Evolutionary conservation across 805 yeast species (phyloP).

Genomic region (Candida endomychidarum): DNA sequence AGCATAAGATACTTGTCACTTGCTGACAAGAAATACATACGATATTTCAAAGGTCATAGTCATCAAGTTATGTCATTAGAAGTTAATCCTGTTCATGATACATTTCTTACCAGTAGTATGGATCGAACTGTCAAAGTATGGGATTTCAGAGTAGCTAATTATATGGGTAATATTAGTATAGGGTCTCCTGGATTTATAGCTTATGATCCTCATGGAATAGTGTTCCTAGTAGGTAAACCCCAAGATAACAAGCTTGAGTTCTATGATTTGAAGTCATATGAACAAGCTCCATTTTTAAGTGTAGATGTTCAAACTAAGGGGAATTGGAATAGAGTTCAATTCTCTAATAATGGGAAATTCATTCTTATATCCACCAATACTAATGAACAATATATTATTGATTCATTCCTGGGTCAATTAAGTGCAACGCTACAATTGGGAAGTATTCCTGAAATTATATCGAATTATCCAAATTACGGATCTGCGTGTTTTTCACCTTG

Average conservation of each 20-base stretch:
- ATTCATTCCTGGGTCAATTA: slow-evolving; percentile 64
- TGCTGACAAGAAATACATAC: slow-evolving; percentile 72
- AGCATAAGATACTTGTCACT: slow-evolving; percentile 74
- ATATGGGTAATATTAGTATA: slow-evolving; percentile 57
- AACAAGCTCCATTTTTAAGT: slow-evolving; percentile 52
- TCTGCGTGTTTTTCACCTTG: slow-evolving; percentile 39
- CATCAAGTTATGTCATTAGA: slow-evolving; percentile 71
- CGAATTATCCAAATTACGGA: slow-evolving; percentile 34
- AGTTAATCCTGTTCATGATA: slow-evolving; percentile 67
- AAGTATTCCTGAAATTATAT: background rate
- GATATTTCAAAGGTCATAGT: slow-evolving; percentile 88
- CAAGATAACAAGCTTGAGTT: slow-evolving; percentile 39
- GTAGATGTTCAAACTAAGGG: slow-evolving; percentile 18
- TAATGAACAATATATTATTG: slow-evolving; percentile 57
- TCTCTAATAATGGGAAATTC: slow-evolving; percentile 73
- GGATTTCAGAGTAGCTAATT: slow-evolving; percentile 73
- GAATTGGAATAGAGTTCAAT: slow-evolving; percentile 61
- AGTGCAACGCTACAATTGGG: slow-evolving; percentile 26
- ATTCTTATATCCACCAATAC: slow-evolving; percentile 58
- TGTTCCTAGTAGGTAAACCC: slow-evolving; percentile 62
- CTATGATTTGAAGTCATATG: slow-evolving; percentile 60
- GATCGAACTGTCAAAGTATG: slow-evolving; percentile 84
- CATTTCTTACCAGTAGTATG: slow-evolving; percentile 62
- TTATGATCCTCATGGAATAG: slow-evolving; percentile 81
- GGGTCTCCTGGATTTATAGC: slow-evolving; percentile 60